Conservation (phyloP, 306 rosid genomes). For the Vachellia pachyceras region DNA sequence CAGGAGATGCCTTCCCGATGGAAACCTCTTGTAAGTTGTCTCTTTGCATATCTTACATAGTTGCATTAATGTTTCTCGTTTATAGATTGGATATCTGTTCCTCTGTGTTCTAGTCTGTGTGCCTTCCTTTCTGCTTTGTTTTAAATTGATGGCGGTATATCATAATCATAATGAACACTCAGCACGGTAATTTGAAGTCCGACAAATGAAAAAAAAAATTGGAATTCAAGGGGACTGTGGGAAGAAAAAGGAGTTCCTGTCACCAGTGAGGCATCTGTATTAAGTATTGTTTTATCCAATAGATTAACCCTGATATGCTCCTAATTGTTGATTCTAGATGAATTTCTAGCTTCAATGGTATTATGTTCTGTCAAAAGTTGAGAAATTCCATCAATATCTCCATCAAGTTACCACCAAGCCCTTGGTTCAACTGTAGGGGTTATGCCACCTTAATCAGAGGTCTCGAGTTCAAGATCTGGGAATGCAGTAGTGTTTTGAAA, state of each 20-base stretch:
- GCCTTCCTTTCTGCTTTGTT: not conserved
- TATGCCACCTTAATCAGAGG: too few species aligned
- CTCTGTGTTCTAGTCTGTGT: not conserved
- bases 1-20: slow-evolving; percentile 89
- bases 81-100: not conserved
- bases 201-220: not conserved
- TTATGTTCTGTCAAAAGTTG: not conserved
- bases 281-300: not conserved
- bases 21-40: slow-evolving; percentile 86
- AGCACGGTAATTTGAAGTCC: not conserved
- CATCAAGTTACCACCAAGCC: not conserved
- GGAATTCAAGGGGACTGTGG: not conserved
- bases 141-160: not conserved
- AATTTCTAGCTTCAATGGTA: not conserved
- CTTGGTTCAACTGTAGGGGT: too few species aligned
- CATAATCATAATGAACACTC: not conserved
- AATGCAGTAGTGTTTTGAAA: too few species aligned
- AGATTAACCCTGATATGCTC: not conserved
- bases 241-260: not conserved
- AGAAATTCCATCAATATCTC: not conserved
- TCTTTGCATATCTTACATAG: slow-evolving; percentile 1
- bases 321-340: not conserved
- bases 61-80: not conserved
- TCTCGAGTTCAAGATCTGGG: too few species aligned
- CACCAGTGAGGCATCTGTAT: not conserved